These are phyloP conservation scores for Geosiphon pyriformis DNA, from an alignment of 192 early-diverging fungal genomes.

Conservation along the genomic window DNA sequence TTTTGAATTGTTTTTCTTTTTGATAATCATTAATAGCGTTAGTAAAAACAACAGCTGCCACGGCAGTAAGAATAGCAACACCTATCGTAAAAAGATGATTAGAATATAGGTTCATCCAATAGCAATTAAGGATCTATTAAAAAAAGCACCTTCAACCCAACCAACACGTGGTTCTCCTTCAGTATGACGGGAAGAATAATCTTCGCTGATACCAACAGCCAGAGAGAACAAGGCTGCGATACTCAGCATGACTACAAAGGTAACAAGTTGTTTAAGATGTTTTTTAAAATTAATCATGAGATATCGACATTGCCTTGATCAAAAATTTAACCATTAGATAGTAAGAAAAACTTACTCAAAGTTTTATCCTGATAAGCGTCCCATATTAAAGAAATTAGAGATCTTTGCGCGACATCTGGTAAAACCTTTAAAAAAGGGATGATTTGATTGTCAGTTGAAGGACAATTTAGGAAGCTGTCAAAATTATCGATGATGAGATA, in stretches of 20 bases:
- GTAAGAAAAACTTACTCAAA: conserved; percentile 35
- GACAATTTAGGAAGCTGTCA: no score
- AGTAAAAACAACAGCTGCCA: conserved; percentile 85
- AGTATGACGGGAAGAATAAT: conserved; percentile 54
- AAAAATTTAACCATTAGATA: neutral
- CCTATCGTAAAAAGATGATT: no score
- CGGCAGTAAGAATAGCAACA: conserved; percentile 76
- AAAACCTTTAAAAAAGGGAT: conserved; percentile 37
- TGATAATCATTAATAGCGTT: conserved; percentile 88
- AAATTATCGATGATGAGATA: neutral
- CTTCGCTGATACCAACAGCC: conserved; percentile 82
- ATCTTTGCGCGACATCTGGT: conserved; percentile 46
- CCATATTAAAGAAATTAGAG: conserved; percentile 51
- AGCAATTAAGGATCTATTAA: no score
- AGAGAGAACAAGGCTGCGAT: conserved; percentile 81
- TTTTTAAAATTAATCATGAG: neutral
- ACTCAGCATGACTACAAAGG: conserved; percentile 68
- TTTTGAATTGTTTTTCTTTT: conserved; percentile 85
- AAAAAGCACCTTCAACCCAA: conserved; percentile 56
- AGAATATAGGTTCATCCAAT: no score
- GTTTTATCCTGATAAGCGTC: conserved; percentile 68
- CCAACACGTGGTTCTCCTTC: conserved; percentile 69
- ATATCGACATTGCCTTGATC: neutral
- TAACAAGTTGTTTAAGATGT: neutral
- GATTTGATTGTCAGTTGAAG: neutral